phyloP scores from a whole-genome alignment of 495 filamentous ascomycete genomes.

The Aspergillus nidulans region DNA sequence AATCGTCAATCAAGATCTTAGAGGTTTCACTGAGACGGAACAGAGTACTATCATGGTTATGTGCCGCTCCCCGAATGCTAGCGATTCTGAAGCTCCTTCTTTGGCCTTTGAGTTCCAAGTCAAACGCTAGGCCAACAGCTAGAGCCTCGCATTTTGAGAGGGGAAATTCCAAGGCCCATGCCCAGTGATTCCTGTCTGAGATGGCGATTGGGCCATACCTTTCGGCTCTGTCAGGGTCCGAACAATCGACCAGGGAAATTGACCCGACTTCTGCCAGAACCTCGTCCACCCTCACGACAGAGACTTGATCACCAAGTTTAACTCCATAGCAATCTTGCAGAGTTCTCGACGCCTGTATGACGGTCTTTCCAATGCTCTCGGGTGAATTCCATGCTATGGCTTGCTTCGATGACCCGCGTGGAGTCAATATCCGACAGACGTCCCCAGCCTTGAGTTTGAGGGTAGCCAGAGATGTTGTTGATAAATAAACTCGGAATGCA shows the following conservation, averaged over 20 bases:
- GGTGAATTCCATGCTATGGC: slow-evolving; percentile 63
- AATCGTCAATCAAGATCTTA: slow-evolving; percentile 32
- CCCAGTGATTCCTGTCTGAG: slow-evolving; percentile 55
- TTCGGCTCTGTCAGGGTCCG: slow-evolving; percentile 31
- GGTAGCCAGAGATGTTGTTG: slow-evolving; percentile 56
- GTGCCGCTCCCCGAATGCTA: slow-evolving; percentile 27
- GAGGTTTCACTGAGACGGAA: slow-evolving; percentile 31
- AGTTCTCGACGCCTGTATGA: slow-evolving; percentile 61
- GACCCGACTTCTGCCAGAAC: slow-evolving; percentile 37
- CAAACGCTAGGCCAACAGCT: slow-evolving; percentile 40
- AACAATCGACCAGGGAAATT: slow-evolving; percentile 49
- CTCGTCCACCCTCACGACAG: slow-evolving; percentile 42
- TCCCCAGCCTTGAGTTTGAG: slow-evolving; percentile 59
- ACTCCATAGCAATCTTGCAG: slow-evolving; percentile 62
- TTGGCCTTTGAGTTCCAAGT: slow-evolving; percentile 45
- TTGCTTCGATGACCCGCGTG: slow-evolving; percentile 40
- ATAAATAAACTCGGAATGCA: slow-evolving; percentile 63
- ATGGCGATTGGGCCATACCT: slow-evolving; percentile 32
- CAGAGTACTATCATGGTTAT: slow-evolving; percentile 28
- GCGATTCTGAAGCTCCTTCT: slow-evolving; percentile 41
- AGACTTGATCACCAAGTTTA: slow-evolving; percentile 58
- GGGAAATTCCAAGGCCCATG: slow-evolving; percentile 56
- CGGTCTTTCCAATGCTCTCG: slow-evolving; percentile 59
- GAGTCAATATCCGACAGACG: slow-evolving; percentile 47
- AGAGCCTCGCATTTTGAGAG: slow-evolving; percentile 46